Conservation (phyloP, 1,284 basidiomycete genomes). For the Ceratobasidium sp. region DNA sequence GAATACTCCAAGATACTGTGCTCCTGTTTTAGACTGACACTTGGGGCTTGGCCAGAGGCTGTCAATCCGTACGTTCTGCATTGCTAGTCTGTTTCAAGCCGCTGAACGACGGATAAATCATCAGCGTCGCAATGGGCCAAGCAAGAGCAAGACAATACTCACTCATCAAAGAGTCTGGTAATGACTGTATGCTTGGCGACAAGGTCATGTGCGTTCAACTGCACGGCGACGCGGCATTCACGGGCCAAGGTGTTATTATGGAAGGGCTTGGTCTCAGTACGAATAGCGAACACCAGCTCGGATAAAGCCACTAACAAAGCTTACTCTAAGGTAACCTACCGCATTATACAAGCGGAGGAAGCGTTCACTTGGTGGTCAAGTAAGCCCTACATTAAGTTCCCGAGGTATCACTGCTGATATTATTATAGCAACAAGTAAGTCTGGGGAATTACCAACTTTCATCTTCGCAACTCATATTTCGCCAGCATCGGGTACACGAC, state of each 20-base stretch:
- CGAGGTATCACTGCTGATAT: neutral
- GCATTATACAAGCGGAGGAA: conserved; percentile 88
- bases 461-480: neutral
- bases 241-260: conserved; percentile 90
- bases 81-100: neutral
- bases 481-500: conserved; percentile 88
- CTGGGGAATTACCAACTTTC: conserved; percentile 5
- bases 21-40: neutral
- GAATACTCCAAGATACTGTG: neutral
- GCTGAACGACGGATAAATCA: neutral
- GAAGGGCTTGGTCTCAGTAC: conserved; percentile 81
- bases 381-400: conserved; percentile 54
- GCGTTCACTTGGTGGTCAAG: conserved; percentile 91
- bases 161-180: conserved; percentile 65
- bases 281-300: conserved; percentile 45
- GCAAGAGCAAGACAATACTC: conserved; percentile 91
- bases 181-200: conserved; percentile 80
- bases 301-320: conserved; percentile 45
- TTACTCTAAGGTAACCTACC: conserved; percentile 72
- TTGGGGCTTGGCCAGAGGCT: conserved; percentile 62
- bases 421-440: conserved; percentile 60
- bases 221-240: conserved; percentile 89
- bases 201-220: conserved; percentile 86
- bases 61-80: conserved; percentile 62
- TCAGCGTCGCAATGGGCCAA: conserved; percentile 76